Conservation (phyloP, 2,329 filamentous ascomycete species). For the Colletotrichum endophyticum region DNA sequence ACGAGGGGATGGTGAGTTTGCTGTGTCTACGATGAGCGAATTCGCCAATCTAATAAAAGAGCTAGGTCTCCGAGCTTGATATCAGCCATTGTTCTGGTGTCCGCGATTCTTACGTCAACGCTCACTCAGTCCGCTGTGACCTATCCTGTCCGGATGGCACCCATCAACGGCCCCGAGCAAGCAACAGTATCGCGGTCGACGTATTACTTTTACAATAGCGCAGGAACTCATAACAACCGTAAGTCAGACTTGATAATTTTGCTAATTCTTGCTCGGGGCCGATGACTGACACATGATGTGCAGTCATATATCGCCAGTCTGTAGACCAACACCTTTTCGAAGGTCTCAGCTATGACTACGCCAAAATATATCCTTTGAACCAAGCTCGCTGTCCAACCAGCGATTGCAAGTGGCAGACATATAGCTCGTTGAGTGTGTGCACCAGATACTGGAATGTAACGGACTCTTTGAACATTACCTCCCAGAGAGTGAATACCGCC, state of each 20-base stretch:
- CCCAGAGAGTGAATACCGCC: neutral
- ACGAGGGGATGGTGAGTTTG: neutral
- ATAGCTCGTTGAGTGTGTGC: neutral
- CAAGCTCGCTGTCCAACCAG: neutral
- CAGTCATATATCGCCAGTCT: neutral
- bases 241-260: neutral
- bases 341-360: neutral
- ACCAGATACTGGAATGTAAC: neutral
- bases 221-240: neutral
- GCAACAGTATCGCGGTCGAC: neutral
- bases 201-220: neutral
- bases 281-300: neutral
- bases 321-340: neutral
- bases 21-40: neutral
- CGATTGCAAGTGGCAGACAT: neutral
- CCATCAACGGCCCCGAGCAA: neutral
- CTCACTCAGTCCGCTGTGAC: slow-evolving; percentile 4
- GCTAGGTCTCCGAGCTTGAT: neutral
- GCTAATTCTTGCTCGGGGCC: neutral
- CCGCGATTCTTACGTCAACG: slow-evolving; percentile 1
- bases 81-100: neutral
- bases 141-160: neutral
- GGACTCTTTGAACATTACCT: neutral
- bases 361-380: neutral
- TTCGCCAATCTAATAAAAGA: neutral